Conservation (phyloP, 2,329 filamentous ascomycete genomes). For the Aspergillus tamarii region DNA sequence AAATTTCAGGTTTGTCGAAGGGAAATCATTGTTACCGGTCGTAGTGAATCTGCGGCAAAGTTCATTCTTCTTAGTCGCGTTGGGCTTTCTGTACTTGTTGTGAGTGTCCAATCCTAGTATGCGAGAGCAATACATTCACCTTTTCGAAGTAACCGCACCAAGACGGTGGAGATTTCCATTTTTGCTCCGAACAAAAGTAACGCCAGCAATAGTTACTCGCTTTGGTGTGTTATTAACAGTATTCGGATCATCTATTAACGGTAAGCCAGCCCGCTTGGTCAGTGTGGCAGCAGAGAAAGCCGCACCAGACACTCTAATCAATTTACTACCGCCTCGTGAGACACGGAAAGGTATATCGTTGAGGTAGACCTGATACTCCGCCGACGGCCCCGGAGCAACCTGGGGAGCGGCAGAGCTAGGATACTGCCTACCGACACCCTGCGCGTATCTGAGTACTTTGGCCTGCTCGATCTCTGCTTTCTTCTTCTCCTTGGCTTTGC, state of each 20-base stretch:
- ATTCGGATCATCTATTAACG: conserved; percentile 57
- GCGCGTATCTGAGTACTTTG: conserved; percentile 45
- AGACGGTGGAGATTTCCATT: conserved; percentile 83
- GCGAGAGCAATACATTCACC: conserved; percentile 58
- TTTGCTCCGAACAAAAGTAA: conserved; percentile 83
- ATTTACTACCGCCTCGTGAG: conserved; percentile 77
- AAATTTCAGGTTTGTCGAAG: conserved; percentile 22
- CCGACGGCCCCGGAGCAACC: conserved; percentile 34
- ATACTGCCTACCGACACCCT: conserved; percentile 31
- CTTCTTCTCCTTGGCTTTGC: conserved; percentile 53
- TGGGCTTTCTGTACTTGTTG: conserved; percentile 38
- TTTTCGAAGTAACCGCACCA: conserved; percentile 73
- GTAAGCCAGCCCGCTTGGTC: conserved; percentile 49
- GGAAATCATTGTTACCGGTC: conserved; percentile 55
- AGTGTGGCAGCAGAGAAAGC: conserved; percentile 16
- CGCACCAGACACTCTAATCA: conserved; percentile 74
- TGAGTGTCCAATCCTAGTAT: conserved; percentile 23
- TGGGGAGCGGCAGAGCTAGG: conserved; percentile 24
- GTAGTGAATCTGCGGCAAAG: conserved; percentile 69
- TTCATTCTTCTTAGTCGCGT: conserved; percentile 67
- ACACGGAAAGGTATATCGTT: conserved; percentile 76
- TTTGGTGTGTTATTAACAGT: conserved; percentile 73
- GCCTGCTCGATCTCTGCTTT: conserved; percentile 58
- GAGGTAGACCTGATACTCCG: conserved; percentile 66
- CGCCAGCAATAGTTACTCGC: conserved; percentile 70